Conservation (phyloP, 2,329 filamentous ascomycete genomes). For the Cryphonectria parasitica region DNA sequence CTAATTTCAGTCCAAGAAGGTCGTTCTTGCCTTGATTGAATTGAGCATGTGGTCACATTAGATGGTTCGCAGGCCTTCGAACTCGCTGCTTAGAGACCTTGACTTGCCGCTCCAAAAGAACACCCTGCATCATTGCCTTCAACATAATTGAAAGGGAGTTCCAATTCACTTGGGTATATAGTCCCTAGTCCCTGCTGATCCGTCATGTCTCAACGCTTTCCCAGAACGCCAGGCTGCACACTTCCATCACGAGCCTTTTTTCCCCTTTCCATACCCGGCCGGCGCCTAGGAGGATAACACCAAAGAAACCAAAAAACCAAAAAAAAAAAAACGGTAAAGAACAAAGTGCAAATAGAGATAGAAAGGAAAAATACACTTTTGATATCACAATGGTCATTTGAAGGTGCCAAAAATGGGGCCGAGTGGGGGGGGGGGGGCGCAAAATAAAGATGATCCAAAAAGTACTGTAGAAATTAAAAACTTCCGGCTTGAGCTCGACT, state of each 20-base stretch:
- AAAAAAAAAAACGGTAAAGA: background rate
- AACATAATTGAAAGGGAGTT: background rate
- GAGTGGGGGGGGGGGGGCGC: background rate
- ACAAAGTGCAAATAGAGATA: background rate
- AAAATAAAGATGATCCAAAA: background rate
- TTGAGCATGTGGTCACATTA: background rate
- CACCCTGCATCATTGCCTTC: background rate
- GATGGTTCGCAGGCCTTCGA: background rate
- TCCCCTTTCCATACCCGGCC: background rate
- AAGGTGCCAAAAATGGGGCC: background rate
- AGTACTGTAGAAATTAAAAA: background rate
- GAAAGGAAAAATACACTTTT: background rate
- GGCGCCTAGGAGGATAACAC: background rate
- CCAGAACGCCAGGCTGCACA: background rate
- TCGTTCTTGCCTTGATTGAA: background rate
- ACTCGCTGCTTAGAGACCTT: background rate
- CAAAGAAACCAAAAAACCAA: too few species aligned
- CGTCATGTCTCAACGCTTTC: background rate
- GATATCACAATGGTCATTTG: background rate
- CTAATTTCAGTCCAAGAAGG: background rate
- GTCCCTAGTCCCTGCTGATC: conserved; percentile 1
- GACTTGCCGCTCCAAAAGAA: background rate
- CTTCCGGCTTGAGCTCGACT: background rate
- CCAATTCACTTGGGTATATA: background rate
- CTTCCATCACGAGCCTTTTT: background rate